Percentiles rank a stretch among this genome's conserved stretches.
These are phyloP conservation scores for Macrolepiota albuminosa DNA, from an alignment of 768 basidiomycete species.

Conservation along the genomic window DNA sequence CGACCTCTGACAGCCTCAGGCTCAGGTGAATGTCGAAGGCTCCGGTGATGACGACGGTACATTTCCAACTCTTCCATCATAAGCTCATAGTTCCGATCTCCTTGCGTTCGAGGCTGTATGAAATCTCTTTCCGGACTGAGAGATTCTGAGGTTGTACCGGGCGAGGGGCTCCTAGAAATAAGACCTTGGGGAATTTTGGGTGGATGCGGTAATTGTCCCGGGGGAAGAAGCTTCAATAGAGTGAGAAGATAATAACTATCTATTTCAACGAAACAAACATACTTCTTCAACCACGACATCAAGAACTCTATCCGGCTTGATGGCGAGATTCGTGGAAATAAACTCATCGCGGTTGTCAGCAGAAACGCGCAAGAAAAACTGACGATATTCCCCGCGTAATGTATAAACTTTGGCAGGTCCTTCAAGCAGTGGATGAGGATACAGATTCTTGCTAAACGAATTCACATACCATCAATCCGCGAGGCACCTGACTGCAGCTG, in stretches of 20 bases:
- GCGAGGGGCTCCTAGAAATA: slow-evolving; percentile 11
- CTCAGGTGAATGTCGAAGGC: background rate
- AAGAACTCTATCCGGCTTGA: slow-evolving; percentile 50
- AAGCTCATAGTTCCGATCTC: slow-evolving; percentile 1
- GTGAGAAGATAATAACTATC: slow-evolving; percentile 1
- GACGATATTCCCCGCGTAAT: slow-evolving; percentile 62
- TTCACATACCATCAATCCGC: slow-evolving; percentile 60
- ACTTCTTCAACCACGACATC: slow-evolving; percentile 59
- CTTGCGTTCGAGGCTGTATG: background rate
- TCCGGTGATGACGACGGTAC: slow-evolving; percentile 1
- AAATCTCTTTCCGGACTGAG: slow-evolving; percentile 8
- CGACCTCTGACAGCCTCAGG: background rate
- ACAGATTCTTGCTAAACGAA: background rate
- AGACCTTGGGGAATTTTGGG: slow-evolving; percentile 28
- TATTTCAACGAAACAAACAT: slow-evolving; percentile 16
- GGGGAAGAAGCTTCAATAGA: slow-evolving; percentile 27
- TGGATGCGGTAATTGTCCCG: slow-evolving; percentile 26
- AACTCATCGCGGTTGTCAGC: slow-evolving; percentile 46
- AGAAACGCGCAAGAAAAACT: slow-evolving; percentile 61
- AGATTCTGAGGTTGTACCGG: slow-evolving; percentile 13
- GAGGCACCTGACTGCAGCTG: slow-evolving; percentile 58
- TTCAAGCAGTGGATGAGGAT: slow-evolving; percentile 19
- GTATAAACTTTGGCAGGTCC: slow-evolving; percentile 69
- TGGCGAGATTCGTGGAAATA: slow-evolving; percentile 51
- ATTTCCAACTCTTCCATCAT: slow-evolving; percentile 1